Base-by-base conservation (phyloP, 306 rosid species). In the Begonia peltatifolia region DNA sequence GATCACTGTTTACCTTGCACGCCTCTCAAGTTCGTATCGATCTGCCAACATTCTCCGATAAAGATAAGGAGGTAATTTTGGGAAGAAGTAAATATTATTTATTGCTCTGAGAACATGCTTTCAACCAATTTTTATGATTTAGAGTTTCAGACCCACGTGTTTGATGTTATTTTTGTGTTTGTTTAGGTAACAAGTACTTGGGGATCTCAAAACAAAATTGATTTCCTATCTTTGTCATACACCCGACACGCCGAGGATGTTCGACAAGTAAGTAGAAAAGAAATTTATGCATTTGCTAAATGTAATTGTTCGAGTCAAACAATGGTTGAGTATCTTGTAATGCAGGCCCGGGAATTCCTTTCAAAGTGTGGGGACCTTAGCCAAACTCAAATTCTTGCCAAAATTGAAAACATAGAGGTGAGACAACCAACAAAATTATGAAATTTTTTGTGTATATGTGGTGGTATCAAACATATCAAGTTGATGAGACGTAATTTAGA, bases 241-340 rank as follows among this genome's bases (percentile, higher is more conserved):
- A 76, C 95, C n/a, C 67, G 96, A 9, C 93, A 79, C 42, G 95
- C 88, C 49, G 80, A 88, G 72, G 96, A 88, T 70, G 68, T 88
- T 64, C 88, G 93, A 53, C 79, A 77, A 47, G 96, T 88, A 71
- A 30, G 38, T 30, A 30, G 6, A 5, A 5, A 30, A 30, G 23
- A 30, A 30, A 30, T 30, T 7, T 30, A 30, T 30, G 6, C 38
- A 4, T 30, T 30, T 30, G 9, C 8, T 30, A 30, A 30, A 6
- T 30, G 38, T 30, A 30, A 30, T 30, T 6, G 8, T 30, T 30
- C 9, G 38, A 30, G 38, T 30, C 8, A 30, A 30, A 4, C 8
- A 30, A 30, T 2, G 38, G 38, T 30, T 30, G 9, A 30, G 8
- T 30, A 30, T 5, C 38, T 30, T 30, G 38, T 5, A 30, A 30